These are phyloP conservation scores for Podospora comata DNA, from an alignment of 495 filamentous ascomycete genomes.

Conservation along the genomic window DNA sequence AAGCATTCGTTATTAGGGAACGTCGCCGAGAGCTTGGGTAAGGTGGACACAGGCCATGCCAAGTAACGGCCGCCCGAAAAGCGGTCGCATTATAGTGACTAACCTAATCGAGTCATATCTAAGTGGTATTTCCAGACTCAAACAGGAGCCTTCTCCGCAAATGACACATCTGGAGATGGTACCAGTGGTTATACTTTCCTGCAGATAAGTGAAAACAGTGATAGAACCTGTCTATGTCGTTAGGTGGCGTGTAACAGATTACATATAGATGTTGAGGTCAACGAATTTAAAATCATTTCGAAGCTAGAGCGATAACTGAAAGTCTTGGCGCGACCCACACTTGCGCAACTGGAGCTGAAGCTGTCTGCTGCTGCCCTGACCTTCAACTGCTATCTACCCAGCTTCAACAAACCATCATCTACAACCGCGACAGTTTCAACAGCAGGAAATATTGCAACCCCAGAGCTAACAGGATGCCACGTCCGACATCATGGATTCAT, in stretches of 20 bases:
- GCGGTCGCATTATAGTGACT: background rate
- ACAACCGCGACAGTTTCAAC: background rate
- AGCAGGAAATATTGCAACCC: background rate
- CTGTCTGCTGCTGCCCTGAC: background rate
- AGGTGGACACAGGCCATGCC: background rate
- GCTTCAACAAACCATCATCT: background rate
- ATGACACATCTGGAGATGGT: too few relatives aligned
- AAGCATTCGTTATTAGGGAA: background rate
- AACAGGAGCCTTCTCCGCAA: background rate
- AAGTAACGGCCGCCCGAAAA: background rate
- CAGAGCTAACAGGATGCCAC: slow-evolving; percentile 23
- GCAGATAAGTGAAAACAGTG: too few relatives aligned
- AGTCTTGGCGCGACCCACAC: background rate
- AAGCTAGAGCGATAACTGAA: too few relatives aligned
- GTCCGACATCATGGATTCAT: slow-evolving; percentile 33
- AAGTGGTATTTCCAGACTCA: background rate
- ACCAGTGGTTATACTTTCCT: too few relatives aligned
- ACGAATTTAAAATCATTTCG: too few relatives aligned
- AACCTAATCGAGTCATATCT: background rate
- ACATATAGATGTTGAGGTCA: too few relatives aligned
- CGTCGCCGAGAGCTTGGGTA: slow-evolving; percentile 6
- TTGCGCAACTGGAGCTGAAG: too few relatives aligned
- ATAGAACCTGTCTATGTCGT: too few relatives aligned
- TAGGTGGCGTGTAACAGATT: too few relatives aligned
- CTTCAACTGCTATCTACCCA: background rate